Percentiles rank a stretch among this genome's conserved stretches.
These are phyloP conservation scores for Marasmius oreades DNA, from an alignment of 1,284 basidiomycete genomes.

Conservation along the genomic window DNA sequence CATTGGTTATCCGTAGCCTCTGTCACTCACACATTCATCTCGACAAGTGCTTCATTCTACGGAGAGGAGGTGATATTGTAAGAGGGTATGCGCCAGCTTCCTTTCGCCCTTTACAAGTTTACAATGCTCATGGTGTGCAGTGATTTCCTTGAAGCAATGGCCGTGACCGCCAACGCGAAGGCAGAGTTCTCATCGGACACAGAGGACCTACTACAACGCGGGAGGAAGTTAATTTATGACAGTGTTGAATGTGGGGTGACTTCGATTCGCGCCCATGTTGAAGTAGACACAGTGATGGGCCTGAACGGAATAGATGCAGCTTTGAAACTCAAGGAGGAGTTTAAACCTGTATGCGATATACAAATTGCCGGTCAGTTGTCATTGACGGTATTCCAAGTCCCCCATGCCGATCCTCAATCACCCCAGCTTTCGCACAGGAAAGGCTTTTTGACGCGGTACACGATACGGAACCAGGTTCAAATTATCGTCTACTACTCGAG, in stretches of 20 bases:
- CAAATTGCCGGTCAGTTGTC: slow-evolving; percentile 48
- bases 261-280: slow-evolving; percentile 62
- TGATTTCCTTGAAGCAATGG: slow-evolving; percentile 53
- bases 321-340: slow-evolving; percentile 43
- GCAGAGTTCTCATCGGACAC: slow-evolving; percentile 36
- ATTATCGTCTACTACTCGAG: slow-evolving; percentile 40
- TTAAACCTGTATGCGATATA: slow-evolving; percentile 44
- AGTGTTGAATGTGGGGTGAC: slow-evolving; percentile 60
- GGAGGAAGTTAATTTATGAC: slow-evolving; percentile 48
- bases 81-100: slow-evolving; percentile 39
- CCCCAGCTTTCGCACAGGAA: slow-evolving; percentile 60
- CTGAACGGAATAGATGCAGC: slow-evolving; percentile 49
- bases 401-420: neutral
- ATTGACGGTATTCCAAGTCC: neutral
- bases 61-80: slow-evolving; percentile 44
- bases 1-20: slow-evolving; percentile 36
- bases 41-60: slow-evolving; percentile 65
- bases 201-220: slow-evolving; percentile 48
- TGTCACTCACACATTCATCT: slow-evolving; percentile 66
- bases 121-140: slow-evolving; percentile 28
- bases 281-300: slow-evolving; percentile 53
- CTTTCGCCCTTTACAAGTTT: neutral
- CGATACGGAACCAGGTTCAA: slow-evolving; percentile 35
- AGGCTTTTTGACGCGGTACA: slow-evolving; percentile 40
- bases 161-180: slow-evolving; percentile 49